Evolutionary conservation across 1,284 basidiomycete species (phyloP).

Genomic region (Fomitopsis betulina): DNA sequence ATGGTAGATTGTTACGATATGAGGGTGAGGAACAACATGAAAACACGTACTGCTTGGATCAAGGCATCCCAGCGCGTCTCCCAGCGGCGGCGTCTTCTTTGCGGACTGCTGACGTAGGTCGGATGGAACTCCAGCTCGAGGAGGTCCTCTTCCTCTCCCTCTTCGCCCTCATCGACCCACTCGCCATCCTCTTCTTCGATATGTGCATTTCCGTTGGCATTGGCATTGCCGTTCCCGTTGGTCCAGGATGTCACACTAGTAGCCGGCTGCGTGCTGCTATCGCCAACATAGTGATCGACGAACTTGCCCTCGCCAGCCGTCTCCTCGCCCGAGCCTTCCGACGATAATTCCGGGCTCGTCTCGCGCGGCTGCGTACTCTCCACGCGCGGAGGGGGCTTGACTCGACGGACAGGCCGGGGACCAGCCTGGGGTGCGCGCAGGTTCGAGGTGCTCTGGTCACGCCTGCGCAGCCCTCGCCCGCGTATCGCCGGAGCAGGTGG

Average conservation of each 20-base stretch:
- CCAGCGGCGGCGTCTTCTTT: conserved; percentile 66
- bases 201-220: conserved; percentile 12
- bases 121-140: conserved; percentile 75
- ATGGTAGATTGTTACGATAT: conserved; percentile 7
- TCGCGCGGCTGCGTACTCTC: conserved; percentile 78
- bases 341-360: conserved; percentile 68
- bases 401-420: conserved; percentile 24
- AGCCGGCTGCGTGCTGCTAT: conserved; percentile 23
- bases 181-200: conserved; percentile 41
- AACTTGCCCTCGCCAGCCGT: conserved; percentile 53
- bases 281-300: conserved; percentile 35
- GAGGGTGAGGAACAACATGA: not conserved
- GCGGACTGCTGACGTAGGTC: conserved; percentile 56
- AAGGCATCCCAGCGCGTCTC: conserved; percentile 70
- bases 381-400: conserved; percentile 64
- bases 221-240: conserved; percentile 12
- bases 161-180: conserved; percentile 74
- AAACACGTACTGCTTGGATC: conserved; percentile 54
- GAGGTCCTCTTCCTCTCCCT: conserved; percentile 62
- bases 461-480: conserved; percentile 31
- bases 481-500: conserved; percentile 39
- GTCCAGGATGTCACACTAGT: conserved; percentile 10
- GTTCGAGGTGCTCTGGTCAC: conserved; percentile 31
- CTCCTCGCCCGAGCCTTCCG: conserved; percentile 41
- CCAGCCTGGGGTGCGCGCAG: conserved; percentile 30